Evolutionary conservation across 2,329 filamentous ascomycete genomes (phyloP).

Genomic region (Fusarium napiforme): DNA sequence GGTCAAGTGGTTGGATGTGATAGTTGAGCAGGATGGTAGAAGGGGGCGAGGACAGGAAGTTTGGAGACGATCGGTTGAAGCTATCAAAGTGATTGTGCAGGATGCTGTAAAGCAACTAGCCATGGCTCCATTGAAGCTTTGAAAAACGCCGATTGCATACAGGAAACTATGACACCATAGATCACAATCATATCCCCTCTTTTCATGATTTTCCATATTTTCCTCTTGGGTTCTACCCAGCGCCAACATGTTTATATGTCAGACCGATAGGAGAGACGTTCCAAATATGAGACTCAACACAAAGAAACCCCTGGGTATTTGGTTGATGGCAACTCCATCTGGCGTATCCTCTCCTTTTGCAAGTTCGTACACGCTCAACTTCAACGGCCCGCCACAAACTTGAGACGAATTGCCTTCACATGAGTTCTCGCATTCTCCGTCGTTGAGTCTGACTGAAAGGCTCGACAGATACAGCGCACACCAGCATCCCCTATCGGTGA

Average conservation of each 20-base stretch:
- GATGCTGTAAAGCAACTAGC: conserved; percentile 66
- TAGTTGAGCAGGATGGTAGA: conserved; percentile 61
- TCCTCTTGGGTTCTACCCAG: too few species aligned
- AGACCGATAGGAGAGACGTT: conserved; percentile 4
- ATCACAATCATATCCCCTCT: conserved; percentile 22
- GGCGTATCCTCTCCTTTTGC: conserved; percentile 20
- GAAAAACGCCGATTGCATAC: conserved; percentile 11
- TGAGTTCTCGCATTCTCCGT: conserved; percentile 60
- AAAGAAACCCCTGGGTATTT: background rate
- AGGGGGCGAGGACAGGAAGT: conserved; percentile 51
- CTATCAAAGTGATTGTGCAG: conserved; percentile 64
- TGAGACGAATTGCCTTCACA: conserved; percentile 64
- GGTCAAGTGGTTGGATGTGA: conserved; percentile 72
- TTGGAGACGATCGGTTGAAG: conserved; percentile 60
- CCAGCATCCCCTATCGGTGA: conserved; percentile 65
- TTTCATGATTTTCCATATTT: background rate
- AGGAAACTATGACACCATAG: background rate
- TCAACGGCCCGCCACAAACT: conserved; percentile 65
- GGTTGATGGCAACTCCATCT: background rate
- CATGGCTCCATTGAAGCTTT: conserved; percentile 65
- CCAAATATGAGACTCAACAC: background rate
- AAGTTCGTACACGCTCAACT: conserved; percentile 57
- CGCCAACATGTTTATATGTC: background rate
- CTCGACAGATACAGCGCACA: conserved; percentile 63
- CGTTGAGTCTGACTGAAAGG: conserved; percentile 58